Evolutionary conservation across 129 eudicot species (phyloP).

Genomic region (Daucus carota): DH1_v3.0 NC_030389.2:45171501-45172000

Average conservation of each 20-base stretch:
- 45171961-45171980: slow-evolving; percentile 99
- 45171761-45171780: not conserved
- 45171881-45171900: slow-evolving; percentile 99
- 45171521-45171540: not conserved
- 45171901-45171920: slow-evolving; percentile 96
- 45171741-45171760: slow-evolving; percentile 36
- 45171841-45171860: slow-evolving; percentile 95
- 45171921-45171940: slow-evolving; percentile 98
- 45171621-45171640: slow-evolving; percentile 44
- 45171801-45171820: not conserved
- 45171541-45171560: not conserved
- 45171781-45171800: not conserved
- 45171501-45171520: not conserved
- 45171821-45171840: slow-evolving; percentile 75
- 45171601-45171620: not conserved
- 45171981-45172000: slow-evolving; percentile 99
- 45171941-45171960: slow-evolving; percentile 97
- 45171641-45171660: slow-evolving; percentile 93
- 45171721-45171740: slow-evolving; percentile 96
- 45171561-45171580: not conserved
- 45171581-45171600: not conserved
- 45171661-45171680: slow-evolving; percentile 99
- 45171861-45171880: slow-evolving; percentile 99
- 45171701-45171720: slow-evolving; percentile 98
- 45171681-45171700: slow-evolving; percentile 91